Conservation (phyloP, 1,284 basidiomycete species). For the Irpex lacteus region DNA sequence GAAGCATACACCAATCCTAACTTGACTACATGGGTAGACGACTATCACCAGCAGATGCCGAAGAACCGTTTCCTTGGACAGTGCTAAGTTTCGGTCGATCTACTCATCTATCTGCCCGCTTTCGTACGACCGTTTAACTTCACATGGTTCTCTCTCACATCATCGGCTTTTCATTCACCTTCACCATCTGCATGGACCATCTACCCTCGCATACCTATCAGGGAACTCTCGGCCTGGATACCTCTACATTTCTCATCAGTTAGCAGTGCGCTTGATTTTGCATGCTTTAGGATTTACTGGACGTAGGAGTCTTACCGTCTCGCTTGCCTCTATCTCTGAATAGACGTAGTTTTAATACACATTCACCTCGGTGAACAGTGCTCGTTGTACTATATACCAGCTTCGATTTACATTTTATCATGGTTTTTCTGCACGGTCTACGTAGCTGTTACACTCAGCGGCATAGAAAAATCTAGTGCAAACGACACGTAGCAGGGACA, state of each 20-base stretch:
- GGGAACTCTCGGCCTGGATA: not conserved
- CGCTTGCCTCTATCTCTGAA: not conserved
- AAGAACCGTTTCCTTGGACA: constrained; percentile 53
- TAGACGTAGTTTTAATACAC: not conserved
- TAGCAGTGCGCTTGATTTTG: not conserved
- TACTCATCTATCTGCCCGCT: not conserved
- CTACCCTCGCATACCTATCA: not conserved
- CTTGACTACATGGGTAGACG: constrained; percentile 38
- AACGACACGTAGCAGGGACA: not conserved
- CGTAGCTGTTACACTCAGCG: not conserved
- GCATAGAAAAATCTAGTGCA: not conserved
- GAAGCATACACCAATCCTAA: constrained; percentile 39
- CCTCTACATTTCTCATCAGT: not conserved
- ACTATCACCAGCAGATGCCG: constrained; percentile 60
- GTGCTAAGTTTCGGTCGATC: constrained; percentile 36
- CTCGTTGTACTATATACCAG: not conserved
- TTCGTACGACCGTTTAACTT: not conserved
- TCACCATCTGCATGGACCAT: not conserved
- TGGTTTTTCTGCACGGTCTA: not conserved
- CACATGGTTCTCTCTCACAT: not conserved
- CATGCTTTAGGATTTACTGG: not conserved
- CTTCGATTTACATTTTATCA: not conserved
- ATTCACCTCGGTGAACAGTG: not conserved
- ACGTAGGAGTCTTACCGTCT: not conserved
- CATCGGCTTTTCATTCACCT: not conserved